Evolutionary conservation across 257 asterid genomes (phyloP).

Genomic region (Plantago ovata): DNA sequence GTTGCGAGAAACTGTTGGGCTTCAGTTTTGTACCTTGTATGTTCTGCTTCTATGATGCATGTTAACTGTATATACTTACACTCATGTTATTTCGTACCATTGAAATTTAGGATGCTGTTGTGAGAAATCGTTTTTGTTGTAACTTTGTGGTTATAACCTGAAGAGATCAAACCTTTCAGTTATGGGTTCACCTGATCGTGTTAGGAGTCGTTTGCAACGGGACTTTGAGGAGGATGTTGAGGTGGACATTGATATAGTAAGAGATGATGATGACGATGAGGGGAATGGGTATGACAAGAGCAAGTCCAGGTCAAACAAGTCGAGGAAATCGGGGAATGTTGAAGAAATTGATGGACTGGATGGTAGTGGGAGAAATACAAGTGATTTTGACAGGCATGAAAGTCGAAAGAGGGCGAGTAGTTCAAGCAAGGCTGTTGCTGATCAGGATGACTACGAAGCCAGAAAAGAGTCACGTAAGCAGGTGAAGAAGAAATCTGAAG

Average conservation of each 20-base stretch:
- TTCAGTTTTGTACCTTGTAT: too few relatives aligned
- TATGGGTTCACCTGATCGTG: conserved; percentile 70
- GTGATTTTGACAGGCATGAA: conserved; percentile 54
- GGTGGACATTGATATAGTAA: conserved; percentile 54
- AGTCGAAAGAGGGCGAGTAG: conserved; percentile 65
- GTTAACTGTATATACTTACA: too few relatives aligned
- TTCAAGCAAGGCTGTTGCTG: conserved; percentile 57
- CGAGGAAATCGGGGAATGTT: conserved; percentile 44
- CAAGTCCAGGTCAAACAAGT: conserved; percentile 48
- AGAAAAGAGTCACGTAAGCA: conserved; percentile 61
- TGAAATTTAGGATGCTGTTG: too few relatives aligned
- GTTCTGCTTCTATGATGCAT: too few relatives aligned
- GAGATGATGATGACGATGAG: conserved; percentile 48
- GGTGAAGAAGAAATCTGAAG: conserved; percentile 64
- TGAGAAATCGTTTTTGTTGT: too few relatives aligned
- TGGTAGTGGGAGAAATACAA: conserved; percentile 57
- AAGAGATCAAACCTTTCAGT: conserved; percentile 25
- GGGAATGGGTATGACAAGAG: conserved; percentile 56
- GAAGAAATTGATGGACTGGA: conserved; percentile 68
- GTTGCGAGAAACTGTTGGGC: too few relatives aligned
- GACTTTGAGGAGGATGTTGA: conserved; percentile 64
- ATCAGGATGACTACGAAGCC: conserved; percentile 64
- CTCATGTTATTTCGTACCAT: too few relatives aligned
- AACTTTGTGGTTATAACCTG: conserved; percentile 15
- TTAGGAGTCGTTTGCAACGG: conserved; percentile 43